Evolutionary conservation across 805 yeast genomes (phyloP).

Genomic region (Lachancea fermentati): DNA sequence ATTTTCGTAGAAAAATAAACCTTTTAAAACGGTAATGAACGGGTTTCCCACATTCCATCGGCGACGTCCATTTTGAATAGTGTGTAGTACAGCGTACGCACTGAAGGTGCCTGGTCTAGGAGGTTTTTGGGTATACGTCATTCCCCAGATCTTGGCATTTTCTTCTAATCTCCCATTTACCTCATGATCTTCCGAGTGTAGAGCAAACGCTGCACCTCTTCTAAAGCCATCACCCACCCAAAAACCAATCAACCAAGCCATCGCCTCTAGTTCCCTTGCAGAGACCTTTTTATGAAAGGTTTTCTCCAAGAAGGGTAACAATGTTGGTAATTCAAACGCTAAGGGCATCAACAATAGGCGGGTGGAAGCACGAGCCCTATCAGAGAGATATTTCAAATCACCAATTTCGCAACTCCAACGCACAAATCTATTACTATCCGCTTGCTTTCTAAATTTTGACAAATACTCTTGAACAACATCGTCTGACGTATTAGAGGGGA

Average conservation of each 20-base stretch:
- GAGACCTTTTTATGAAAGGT: slow-evolving; percentile 2
- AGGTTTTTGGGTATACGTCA: slow-evolving; percentile 4
- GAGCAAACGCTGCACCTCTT: slow-evolving; percentile 8
- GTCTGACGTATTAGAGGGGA: too few species aligned
- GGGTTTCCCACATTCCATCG: slow-evolving; percentile 8
- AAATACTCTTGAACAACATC: too few species aligned
- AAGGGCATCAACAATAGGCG: slow-evolving; percentile 3
- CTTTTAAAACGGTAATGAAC: slow-evolving; percentile 5
- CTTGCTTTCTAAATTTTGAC: too few species aligned
- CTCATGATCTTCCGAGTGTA: slow-evolving; percentile 9
- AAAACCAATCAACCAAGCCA: slow-evolving; percentile 13
- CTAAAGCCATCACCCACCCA: slow-evolving; percentile 12
- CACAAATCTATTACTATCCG: too few species aligned
- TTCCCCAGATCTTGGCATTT: slow-evolving; percentile 8
- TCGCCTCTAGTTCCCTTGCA: slow-evolving; percentile 4
- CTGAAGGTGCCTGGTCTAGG: slow-evolving; percentile 1
- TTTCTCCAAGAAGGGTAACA: slow-evolving; percentile 7
- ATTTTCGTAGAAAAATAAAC: slow-evolving; percentile 4
- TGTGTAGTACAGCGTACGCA: slow-evolving; percentile 5
- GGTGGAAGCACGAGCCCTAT: slow-evolving; percentile 5
- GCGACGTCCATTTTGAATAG: not conserved
- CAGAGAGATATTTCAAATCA: slow-evolving; percentile 1
- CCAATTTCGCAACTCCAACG: slow-evolving; percentile 7
- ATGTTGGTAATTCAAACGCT: slow-evolving; percentile 5
- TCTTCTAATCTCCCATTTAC: slow-evolving; percentile 4